Conservation (phyloP, 345 rosid species). For the Eutrema japonicum region DNA sequence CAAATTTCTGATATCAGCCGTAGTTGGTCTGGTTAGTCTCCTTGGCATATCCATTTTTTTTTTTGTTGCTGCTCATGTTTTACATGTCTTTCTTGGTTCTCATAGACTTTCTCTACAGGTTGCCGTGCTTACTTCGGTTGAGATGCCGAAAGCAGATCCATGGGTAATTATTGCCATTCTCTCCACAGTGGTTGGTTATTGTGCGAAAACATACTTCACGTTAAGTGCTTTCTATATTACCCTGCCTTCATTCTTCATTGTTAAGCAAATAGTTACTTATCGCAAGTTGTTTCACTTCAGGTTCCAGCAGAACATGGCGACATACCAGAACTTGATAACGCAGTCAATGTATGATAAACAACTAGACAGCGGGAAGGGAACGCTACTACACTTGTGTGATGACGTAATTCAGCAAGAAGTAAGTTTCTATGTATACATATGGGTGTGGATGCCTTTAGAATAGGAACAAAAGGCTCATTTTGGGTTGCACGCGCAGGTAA, state of each 20-base stretch:
- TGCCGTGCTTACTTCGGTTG: conserved; percentile 77
- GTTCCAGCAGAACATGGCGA: conserved; percentile 83
- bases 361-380: conserved; percentile 95
- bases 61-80: not conserved
- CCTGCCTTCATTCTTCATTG: conserved; percentile 13
- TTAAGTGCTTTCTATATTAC: conserved; percentile 48
- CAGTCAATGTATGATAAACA: conserved; percentile 98
- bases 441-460: conserved; percentile 19
- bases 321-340: conserved; percentile 88
- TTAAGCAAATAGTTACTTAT: conserved; percentile 12
- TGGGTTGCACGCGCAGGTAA: conserved; percentile 62
- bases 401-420: conserved; percentile 99
- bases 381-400: conserved; percentile 93
- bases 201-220: conserved; percentile 99
- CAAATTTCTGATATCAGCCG: conserved; percentile 86
- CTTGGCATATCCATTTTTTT: not conserved
- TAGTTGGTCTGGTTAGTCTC: conserved; percentile 86
- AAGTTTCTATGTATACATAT: conserved; percentile 35
- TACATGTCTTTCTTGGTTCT: conserved; percentile 16
- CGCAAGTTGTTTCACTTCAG: conserved; percentile 50
- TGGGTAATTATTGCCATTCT: conserved; percentile 87
- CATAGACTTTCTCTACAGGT: conserved; percentile 52
- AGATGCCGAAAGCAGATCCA: conserved; percentile 79
- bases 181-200: conserved; percentile 90
- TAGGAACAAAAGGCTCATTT: conserved; percentile 16